Evolutionary conservation across 768 basidiomycete species (phyloP).

Genomic region (Auricularia cornea): DNA sequence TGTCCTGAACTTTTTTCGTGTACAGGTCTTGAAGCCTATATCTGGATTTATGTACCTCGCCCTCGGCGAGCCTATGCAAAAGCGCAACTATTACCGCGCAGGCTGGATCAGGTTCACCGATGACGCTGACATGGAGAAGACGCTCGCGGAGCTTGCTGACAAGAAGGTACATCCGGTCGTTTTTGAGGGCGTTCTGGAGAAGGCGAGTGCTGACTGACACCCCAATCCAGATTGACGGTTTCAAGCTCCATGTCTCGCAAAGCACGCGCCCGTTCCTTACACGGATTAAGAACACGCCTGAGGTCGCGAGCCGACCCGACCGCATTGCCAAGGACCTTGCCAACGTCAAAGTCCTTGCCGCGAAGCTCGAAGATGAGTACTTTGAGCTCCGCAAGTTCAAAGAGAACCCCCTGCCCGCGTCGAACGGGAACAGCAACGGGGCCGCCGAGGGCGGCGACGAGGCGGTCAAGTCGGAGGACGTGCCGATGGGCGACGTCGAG

Average conservation of each 20-base stretch:
- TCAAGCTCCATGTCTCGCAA: constrained; percentile 86
- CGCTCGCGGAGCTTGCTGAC: constrained; percentile 68
- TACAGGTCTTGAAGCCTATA: constrained; percentile 64
- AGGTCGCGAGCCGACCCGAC: constrained; percentile 71
- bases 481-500: constrained; percentile 21
- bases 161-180: constrained; percentile 59
- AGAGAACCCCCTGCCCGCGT: constrained; percentile 8
- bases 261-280: constrained; percentile 70
- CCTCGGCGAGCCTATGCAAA: constrained; percentile 84
- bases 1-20: constrained; percentile 7
- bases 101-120: constrained; percentile 87
- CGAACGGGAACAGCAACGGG: constrained; percentile 1
- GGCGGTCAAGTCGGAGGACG: constrained; percentile 11
- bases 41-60: constrained; percentile 85
- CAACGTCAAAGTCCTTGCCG: constrained; percentile 64
- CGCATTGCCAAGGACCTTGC: constrained; percentile 74
- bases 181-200: neutral
- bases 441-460: constrained; percentile 8
- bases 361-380: constrained; percentile 67
- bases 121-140: constrained; percentile 70
- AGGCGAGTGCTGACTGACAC: constrained; percentile 2
- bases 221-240: constrained; percentile 71
- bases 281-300: constrained; percentile 71
- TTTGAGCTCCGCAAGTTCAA: constrained; percentile 40
- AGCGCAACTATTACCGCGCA: constrained; percentile 88